phyloP scores from a whole-genome alignment of 2,329 filamentous ascomycete species.

The Neobulgaria alba region DNA sequence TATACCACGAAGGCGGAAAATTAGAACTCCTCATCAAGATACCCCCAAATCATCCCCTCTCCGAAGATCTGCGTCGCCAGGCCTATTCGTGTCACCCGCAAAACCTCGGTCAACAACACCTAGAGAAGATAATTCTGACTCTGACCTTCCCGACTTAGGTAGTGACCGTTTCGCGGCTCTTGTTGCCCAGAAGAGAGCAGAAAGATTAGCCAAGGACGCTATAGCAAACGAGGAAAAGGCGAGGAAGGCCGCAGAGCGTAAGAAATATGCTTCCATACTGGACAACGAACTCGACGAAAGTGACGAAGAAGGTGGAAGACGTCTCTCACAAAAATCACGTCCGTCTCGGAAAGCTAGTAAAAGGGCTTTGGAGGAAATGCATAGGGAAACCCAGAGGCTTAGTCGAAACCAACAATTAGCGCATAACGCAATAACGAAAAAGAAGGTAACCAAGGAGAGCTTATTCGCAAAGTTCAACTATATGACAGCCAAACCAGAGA shows the following conservation, averaged over 20 bases:
- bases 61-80: conserved; percentile 22
- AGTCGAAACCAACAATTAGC: conserved; percentile 83
- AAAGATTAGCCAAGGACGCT: conserved; percentile 59
- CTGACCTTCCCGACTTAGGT: conserved; percentile 35
- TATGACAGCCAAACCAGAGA: conserved; percentile 31
- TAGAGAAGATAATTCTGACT: conserved; percentile 6
- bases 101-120: conserved; percentile 24
- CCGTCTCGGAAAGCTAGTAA: conserved; percentile 83
- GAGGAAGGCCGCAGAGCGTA: conserved; percentile 29
- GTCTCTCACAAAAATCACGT: conserved; percentile 59
- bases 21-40: conserved; percentile 14
- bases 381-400: conserved; percentile 86
- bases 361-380: conserved; percentile 91
- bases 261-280: conserved; percentile 39
- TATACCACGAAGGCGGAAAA: conserved; percentile 22
- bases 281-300: conserved; percentile 45
- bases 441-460: conserved; percentile 77
- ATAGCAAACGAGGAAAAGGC: conserved; percentile 40
- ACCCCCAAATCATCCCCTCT: conserved; percentile 18
- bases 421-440: conserved; percentile 83
- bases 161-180: conserved; percentile 62
- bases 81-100: conserved; percentile 35
- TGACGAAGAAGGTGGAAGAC: conserved; percentile 54
- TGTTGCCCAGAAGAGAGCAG: conserved; percentile 63
- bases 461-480: conserved; percentile 82